These are phyloP conservation scores for Kuraishia hungarica DNA, from an alignment of 805 yeast genomes.

Conservation along the genomic window DNA sequence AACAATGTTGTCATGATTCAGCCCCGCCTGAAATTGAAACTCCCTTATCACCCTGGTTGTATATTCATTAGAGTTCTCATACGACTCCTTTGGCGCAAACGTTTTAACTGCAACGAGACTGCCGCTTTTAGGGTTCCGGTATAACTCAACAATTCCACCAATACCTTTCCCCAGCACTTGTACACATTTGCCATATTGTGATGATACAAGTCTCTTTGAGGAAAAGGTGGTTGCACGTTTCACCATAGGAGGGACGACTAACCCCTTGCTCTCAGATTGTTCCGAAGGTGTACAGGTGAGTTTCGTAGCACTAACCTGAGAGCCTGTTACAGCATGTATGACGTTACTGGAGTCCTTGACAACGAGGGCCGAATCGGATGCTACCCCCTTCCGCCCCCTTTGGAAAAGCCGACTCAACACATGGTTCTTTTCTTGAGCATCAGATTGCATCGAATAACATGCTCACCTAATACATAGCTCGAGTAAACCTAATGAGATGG, in stretches of 20 bases:
- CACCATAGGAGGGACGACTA: not conserved
- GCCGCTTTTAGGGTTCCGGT: slow-evolving; percentile 10
- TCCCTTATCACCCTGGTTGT: slow-evolving; percentile 28
- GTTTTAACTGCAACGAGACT: slow-evolving; percentile 33
- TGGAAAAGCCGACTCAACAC: not conserved
- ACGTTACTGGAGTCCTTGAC: not conserved
- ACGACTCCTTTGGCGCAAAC: slow-evolving; percentile 28
- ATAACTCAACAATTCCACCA: slow-evolving; percentile 27
- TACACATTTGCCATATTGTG: slow-evolving; percentile 12
- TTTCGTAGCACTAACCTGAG: not conserved
- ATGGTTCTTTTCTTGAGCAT: not conserved
- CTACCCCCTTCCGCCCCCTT: not conserved
- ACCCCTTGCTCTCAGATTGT: not conserved
- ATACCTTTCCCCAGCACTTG: slow-evolving; percentile 20
- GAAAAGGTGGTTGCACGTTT: not conserved
- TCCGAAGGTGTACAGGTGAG: not conserved
- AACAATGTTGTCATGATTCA: slow-evolving; percentile 27
- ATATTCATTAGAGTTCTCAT: slow-evolving; percentile 32
- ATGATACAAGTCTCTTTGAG: not conserved
- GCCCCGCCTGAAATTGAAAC: slow-evolving; percentile 18
- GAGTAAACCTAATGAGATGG: not conserved
- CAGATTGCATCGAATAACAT: not conserved
- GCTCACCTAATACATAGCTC: not conserved
- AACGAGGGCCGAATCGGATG: not conserved
- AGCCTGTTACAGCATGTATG: not conserved